Conservation (phyloP, 2,329 filamentous ascomycete genomes). For the Coniochaeta sp. region DNA sequence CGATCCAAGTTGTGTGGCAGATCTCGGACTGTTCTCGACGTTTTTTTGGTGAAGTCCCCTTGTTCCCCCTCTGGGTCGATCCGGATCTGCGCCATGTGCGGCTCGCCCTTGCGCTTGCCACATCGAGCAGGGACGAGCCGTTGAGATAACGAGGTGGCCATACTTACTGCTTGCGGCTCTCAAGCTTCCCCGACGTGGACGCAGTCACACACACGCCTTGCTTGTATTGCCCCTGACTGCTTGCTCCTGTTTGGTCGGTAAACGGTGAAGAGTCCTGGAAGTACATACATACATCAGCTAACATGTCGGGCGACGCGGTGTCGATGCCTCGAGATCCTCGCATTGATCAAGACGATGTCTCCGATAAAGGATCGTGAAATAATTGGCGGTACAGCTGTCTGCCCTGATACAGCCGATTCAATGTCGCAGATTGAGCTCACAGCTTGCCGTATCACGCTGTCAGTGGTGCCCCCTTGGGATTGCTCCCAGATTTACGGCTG, state of each 20-base stretch:
- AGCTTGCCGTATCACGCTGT: not conserved
- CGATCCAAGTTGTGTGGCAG: not conserved
- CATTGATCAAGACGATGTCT: not conserved
- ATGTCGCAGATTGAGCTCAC: not conserved
- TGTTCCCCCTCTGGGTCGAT: not conserved
- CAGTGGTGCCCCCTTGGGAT: not conserved
- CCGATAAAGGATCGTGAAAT: not conserved
- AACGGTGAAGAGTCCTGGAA: no score
- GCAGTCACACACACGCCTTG: not conserved
- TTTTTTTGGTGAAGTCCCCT: not conserved
- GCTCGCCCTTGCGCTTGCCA: not conserved
- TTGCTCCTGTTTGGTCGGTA: not conserved
- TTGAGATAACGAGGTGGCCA: not conserved
- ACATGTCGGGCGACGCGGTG: not conserved
- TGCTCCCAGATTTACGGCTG: not conserved
- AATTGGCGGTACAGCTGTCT: not conserved
- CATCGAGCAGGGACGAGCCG: not conserved
- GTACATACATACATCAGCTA: not conserved
- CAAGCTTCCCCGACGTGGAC: not conserved
- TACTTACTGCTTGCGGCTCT: not conserved
- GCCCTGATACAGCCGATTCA: not conserved
- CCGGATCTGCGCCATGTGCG: not conserved
- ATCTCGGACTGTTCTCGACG: not conserved
- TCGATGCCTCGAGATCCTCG: not conserved
- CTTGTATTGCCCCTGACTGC: not conserved